Percentiles rank a stretch among this genome's conserved stretches.
phyloP scores from a whole-genome alignment of 345 rosid genomes.

The Cochlearia excelsa region DNA sequence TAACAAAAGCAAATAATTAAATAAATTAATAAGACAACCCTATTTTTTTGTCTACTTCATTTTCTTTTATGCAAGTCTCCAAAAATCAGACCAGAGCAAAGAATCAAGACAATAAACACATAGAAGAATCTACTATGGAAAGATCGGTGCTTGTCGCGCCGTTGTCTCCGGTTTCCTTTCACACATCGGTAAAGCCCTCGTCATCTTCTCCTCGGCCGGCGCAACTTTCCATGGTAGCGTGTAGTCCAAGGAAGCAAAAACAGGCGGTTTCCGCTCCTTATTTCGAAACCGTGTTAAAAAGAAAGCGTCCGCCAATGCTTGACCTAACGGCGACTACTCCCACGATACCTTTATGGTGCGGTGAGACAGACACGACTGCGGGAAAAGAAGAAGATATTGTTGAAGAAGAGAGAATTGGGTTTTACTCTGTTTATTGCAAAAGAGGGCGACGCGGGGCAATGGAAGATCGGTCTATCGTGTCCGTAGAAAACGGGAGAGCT shows the following conservation, averaged over 20 bases:
- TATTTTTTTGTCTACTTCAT: slow-evolving; percentile 1
- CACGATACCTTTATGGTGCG: slow-evolving; percentile 14
- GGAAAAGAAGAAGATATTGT: slow-evolving; percentile 17
- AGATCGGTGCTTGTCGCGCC: slow-evolving; percentile 24
- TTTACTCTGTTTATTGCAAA: slow-evolving; percentile 36
- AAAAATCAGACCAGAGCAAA: slow-evolving; percentile 22
- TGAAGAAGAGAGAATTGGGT: slow-evolving; percentile 30
- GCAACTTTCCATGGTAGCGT: slow-evolving; percentile 23
- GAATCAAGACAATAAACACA: slow-evolving; percentile 15
- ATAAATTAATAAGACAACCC: neutral
- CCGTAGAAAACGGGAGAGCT: slow-evolving; percentile 21
- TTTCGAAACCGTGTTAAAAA: slow-evolving; percentile 25
- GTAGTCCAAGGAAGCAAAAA: slow-evolving; percentile 22
- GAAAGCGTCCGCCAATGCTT: slow-evolving; percentile 39
- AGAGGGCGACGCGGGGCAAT: slow-evolving; percentile 38
- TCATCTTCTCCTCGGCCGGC: slow-evolving; percentile 27
- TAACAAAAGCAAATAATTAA: slow-evolving; percentile 30
- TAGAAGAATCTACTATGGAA: slow-evolving; percentile 21
- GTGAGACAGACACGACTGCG: slow-evolving; percentile 23
- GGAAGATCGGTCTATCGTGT: slow-evolving; percentile 35
- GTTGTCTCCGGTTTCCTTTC: slow-evolving; percentile 27
- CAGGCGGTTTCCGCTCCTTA: slow-evolving; percentile 8
- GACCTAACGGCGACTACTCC: slow-evolving; percentile 14
- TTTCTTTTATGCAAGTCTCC: slow-evolving; percentile 24
- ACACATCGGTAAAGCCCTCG: slow-evolving; percentile 32